phyloP scores from a whole-genome alignment of 2,329 filamentous ascomycete species.

The Cercospora canescens region DNA sequence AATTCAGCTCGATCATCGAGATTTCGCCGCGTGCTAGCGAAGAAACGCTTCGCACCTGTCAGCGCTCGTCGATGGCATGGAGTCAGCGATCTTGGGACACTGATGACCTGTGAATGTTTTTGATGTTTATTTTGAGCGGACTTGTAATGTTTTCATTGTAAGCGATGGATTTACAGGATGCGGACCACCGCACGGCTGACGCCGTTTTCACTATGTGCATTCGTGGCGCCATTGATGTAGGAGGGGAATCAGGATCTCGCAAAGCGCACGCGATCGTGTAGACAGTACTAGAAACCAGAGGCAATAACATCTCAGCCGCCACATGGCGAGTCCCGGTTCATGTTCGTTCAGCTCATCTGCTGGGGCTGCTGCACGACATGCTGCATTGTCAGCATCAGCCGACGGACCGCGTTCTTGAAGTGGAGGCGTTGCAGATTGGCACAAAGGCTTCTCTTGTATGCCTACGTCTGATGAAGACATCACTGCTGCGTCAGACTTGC shows the following conservation, averaged over 20 bases:
- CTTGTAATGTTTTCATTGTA: background rate
- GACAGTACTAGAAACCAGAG: background rate
- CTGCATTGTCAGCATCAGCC: background rate
- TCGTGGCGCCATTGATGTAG: background rate
- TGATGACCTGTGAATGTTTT: conserved; percentile 14
- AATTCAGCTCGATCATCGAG: conserved; percentile 45
- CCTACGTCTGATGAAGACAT: background rate
- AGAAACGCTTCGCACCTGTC: conserved; percentile 38
- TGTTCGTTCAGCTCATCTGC: background rate
- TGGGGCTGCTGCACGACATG: background rate
- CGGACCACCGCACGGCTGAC: background rate
- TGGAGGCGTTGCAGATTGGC: background rate
- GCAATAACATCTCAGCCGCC: background rate
- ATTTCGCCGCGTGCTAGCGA: conserved; percentile 42
- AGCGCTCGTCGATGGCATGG: conserved; percentile 17
- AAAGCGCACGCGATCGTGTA: background rate
- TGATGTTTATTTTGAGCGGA: background rate
- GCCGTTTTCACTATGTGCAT: conserved; percentile 6
- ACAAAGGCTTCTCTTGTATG: background rate
- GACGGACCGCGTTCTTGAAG: background rate
- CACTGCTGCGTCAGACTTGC: background rate
- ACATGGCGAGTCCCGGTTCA: background rate
- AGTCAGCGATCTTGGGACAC: conserved; percentile 16
- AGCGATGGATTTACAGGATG: background rate
- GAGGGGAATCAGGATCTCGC: background rate